These are phyloP conservation scores for Pichia ethanolica DNA, from an alignment of 805 yeast species.

Conservation along the genomic window DNA sequence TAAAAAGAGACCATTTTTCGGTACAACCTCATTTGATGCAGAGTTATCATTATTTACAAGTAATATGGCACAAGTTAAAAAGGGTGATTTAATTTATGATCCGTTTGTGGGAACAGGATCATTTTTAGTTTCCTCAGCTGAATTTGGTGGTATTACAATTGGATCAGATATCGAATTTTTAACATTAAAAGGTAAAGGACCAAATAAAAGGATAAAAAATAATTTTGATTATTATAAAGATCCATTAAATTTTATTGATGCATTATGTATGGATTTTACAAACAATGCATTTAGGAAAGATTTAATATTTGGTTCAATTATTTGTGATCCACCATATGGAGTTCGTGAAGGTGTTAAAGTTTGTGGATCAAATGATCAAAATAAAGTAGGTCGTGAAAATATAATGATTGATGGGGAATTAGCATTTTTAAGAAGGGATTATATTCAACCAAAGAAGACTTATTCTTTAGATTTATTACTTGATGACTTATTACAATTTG, in stretches of 20 bases:
- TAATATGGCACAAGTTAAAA: slow-evolving; percentile 69
- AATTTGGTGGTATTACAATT: slow-evolving; percentile 68
- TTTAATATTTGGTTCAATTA: slow-evolving; percentile 65
- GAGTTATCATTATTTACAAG: slow-evolving; percentile 83
- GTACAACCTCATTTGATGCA: slow-evolving; percentile 96
- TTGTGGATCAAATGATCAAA: slow-evolving; percentile 63
- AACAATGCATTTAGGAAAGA: slow-evolving; percentile 68
- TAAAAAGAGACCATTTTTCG: slow-evolving; percentile 77
- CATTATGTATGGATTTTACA: slow-evolving; percentile 89
- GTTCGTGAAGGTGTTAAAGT: slow-evolving; percentile 93
- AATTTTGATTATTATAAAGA: slow-evolving; percentile 76
- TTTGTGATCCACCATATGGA: slow-evolving; percentile 98
- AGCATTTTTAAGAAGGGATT: slow-evolving; percentile 73
- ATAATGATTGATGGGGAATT: slow-evolving; percentile 70
- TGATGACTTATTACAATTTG: slow-evolving; percentile 69
- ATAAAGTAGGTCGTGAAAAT: slow-evolving; percentile 60
- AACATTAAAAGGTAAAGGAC: slow-evolving; percentile 56
- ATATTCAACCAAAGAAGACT: slow-evolving; percentile 88
- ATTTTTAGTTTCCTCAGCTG: slow-evolving; percentile 79
- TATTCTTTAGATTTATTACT: slow-evolving; percentile 71
- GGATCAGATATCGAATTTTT: slow-evolving; percentile 93
- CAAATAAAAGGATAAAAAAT: slow-evolving; percentile 29
- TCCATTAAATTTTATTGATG: slow-evolving; percentile 54
- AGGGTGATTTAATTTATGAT: slow-evolving; percentile 70
- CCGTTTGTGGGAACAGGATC: slow-evolving; percentile 98